phyloP scores from a whole-genome alignment of 2,329 filamentous ascomycete genomes.

The Stagonosporopsis rhizophila region DNA sequence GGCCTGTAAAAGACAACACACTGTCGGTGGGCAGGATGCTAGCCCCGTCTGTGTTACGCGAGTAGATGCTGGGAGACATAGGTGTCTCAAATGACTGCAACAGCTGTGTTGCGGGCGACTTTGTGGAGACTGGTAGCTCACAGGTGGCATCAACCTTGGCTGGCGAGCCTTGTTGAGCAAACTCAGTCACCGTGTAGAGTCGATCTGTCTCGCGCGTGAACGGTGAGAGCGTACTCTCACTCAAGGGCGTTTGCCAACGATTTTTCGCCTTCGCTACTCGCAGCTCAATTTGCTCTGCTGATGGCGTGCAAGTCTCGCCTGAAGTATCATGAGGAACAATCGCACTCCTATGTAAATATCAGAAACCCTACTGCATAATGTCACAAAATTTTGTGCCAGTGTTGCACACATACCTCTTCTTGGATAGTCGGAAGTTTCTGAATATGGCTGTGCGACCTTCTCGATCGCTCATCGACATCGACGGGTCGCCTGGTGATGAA shows the following conservation, averaged over 20 bases:
- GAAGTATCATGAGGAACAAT: background rate
- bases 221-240: slow-evolving; percentile 40
- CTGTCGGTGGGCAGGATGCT: slow-evolving; percentile 47
- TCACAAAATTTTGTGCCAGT: too few relatives aligned
- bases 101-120: slow-evolving; percentile 15
- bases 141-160: background rate
- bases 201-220: slow-evolving; percentile 40
- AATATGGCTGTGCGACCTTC: background rate
- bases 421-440: background rate
- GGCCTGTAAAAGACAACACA: slow-evolving; percentile 35
- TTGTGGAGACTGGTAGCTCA: slow-evolving; percentile 5
- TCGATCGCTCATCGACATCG: background rate
- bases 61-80: slow-evolving; percentile 58
- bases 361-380: background rate
- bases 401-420: slow-evolving; percentile 6
- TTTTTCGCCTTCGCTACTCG: slow-evolving; percentile 49
- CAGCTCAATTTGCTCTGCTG: slow-evolving; percentile 48
- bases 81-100: slow-evolving; percentile 30
- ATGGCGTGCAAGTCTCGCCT: slow-evolving; percentile 34
- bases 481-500: slow-evolving; percentile 14
- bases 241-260: slow-evolving; percentile 53
- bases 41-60: slow-evolving; percentile 50
- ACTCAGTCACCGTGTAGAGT: slow-evolving; percentile 23
- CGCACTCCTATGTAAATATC: background rate
- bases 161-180: slow-evolving; percentile 1